Base-by-base conservation (phyloP, 2,329 filamentous ascomycete genomes). In the Triangularia setosa region DNA sequence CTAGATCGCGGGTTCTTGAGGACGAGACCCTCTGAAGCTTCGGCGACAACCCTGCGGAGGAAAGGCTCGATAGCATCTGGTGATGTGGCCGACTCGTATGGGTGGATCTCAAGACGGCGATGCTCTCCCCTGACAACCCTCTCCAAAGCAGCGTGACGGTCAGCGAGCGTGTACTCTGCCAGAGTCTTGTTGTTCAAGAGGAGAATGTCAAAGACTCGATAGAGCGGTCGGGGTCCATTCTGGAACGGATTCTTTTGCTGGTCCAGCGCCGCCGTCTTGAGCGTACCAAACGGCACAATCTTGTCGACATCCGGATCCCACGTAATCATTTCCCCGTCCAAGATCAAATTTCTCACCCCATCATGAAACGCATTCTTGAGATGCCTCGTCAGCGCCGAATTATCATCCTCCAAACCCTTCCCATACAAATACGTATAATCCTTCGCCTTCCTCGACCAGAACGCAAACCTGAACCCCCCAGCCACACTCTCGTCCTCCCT, bases 251-350 rank as follows among this genome's bases (percentile, higher is more conserved):
- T 92, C 66, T 87, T 86, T 72, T 93, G 89, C 71, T 94, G 91
- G 0, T 88, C 84, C 30, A 96, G 77, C 0, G 94, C 94, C 0
- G 93, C 94, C 1, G 92, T 94, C 77, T 99, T 99, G 58, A 99
- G 82, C 0, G 92, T 96, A 7, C 95, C 95, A 75, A 99, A 99
- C 0, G 90, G 87, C 16, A 96, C 90, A 60, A 95, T 90, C 62
- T 90, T 90, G 77, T 97, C 90, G 58, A 90, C 82, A 54, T 89
- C 87, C 66, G 93, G 91, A 73, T 98, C 92, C 95, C 95, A 99
- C 0, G 93, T 97, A 64, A 99, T 93, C 95, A 99, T 99, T 75
- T 99, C 95, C 9, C 95, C 95, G 72, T 99, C 95, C 0, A 99
- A 82, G 58, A 99, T 97, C 68, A 97, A 83, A 73, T 91, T 97